A percentile compares a stretch with the other conserved stretches of the same genome.
phyloP scores from a whole-genome alignment of 1,284 basidiomycete species.

The Coniferiporia weirii region DNA sequence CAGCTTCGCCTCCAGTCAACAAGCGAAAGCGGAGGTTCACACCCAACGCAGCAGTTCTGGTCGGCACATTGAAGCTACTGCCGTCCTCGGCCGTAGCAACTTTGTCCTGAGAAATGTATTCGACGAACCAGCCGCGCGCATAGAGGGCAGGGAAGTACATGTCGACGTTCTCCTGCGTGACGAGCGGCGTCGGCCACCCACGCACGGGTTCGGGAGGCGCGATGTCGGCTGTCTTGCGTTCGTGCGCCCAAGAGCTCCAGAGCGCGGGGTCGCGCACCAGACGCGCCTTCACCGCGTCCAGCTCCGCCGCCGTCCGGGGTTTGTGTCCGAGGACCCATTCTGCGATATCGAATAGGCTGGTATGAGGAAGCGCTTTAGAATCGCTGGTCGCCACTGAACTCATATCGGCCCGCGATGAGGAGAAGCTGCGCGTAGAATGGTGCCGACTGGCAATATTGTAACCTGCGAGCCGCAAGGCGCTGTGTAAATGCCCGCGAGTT shows the following conservation, averaged over 20 bases:
- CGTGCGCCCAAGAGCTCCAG: no score
- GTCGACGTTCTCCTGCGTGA: constrained; percentile 29
- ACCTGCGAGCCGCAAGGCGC: background rate
- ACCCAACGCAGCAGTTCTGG: background rate
- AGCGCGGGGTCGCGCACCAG: no score
- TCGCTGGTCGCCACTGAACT: background rate
- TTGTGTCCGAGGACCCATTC: no score
- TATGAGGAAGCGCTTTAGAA: background rate
- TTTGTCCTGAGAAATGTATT: background rate
- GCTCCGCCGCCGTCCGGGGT: no score
- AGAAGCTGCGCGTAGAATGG: background rate
- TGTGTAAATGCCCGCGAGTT: constrained; percentile 2
- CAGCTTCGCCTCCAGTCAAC: background rate
- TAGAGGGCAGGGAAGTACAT: constrained; percentile 30
- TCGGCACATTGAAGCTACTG: background rate
- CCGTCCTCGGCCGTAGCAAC: background rate
- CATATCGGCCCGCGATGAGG: background rate
- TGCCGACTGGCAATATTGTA: background rate
- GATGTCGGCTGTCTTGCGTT: background rate
- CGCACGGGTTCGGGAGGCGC: background rate
- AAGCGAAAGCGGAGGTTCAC: background rate
- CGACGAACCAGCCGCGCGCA: constrained; percentile 30
- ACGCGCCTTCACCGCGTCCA: no score
- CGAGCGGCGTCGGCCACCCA: constrained; percentile 23
- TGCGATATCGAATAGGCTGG: no score